Evolutionary conservation across 768 basidiomycete species (phyloP).

Genomic region (Lactifluus pinguis): DNA sequence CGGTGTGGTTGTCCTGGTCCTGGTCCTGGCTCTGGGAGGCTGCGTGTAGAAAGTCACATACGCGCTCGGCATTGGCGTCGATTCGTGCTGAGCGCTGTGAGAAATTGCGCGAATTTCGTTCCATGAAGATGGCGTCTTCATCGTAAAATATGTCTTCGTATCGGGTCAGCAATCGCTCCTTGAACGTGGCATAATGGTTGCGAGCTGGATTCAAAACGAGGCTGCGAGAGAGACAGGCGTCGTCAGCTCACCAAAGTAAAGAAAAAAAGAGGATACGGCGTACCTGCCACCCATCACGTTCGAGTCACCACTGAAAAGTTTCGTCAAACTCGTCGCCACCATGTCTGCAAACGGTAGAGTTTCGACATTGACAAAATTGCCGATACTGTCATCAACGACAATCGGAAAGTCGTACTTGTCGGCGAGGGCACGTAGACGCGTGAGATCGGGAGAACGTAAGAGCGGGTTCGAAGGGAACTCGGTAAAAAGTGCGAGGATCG

Average conservation of each 20-base stretch:
- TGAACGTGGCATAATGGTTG: slow-evolving; percentile 59
- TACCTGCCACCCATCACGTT: slow-evolving; percentile 99
- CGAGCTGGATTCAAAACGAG: slow-evolving; percentile 79
- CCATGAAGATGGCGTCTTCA: slow-evolving; percentile 94
- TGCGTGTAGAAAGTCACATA: slow-evolving; percentile 70
- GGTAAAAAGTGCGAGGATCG: slow-evolving; percentile 74
- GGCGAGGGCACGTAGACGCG: slow-evolving; percentile 64
- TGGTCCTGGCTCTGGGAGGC: slow-evolving; percentile 34
- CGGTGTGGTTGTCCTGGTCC: too few species aligned
- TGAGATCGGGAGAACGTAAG: slow-evolving; percentile 73
- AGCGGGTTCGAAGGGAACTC: slow-evolving; percentile 97
- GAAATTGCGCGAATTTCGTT: slow-evolving; percentile 96
- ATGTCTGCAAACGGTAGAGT: slow-evolving; percentile 81
- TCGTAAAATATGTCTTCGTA: slow-evolving; percentile 86
- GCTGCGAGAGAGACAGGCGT: slow-evolving; percentile 32
- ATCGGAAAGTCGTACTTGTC: slow-evolving; percentile 85
- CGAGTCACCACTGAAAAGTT: slow-evolving; percentile 88
- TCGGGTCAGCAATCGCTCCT: slow-evolving; percentile 40
- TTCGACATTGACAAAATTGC: slow-evolving; percentile 90
- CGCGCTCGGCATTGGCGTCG: slow-evolving; percentile 71
- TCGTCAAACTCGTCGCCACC: slow-evolving; percentile 84
- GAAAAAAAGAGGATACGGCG: slow-evolving; percentile 20
- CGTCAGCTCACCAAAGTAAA: not conserved
- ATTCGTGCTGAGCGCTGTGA: slow-evolving; percentile 60
- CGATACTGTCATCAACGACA: slow-evolving; percentile 90